Conservation (phyloP, 2,329 filamentous ascomycete genomes). For the Aureobasidium sp. region DNA sequence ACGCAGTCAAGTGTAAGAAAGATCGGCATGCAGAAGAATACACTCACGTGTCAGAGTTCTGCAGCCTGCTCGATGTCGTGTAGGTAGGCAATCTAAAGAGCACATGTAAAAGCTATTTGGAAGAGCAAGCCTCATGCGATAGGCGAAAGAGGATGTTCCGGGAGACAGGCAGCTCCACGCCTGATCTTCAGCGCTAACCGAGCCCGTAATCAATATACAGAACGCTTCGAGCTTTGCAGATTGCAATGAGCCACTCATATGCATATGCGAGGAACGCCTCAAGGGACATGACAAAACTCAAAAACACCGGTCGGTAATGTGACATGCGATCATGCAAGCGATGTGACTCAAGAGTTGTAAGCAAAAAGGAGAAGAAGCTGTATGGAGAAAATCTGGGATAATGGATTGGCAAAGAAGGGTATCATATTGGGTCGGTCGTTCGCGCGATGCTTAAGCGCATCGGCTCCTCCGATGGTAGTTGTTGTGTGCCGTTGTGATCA, state of each 20-base stretch:
- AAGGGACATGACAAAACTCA: not conserved
- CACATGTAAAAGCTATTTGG: slow-evolving; percentile 5
- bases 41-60: slow-evolving; percentile 8
- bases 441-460: not conserved
- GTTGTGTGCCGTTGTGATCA: not conserved
- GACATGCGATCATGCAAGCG: not conserved
- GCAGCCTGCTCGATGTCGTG: slow-evolving; percentile 8
- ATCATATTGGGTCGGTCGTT: slow-evolving; percentile 8
- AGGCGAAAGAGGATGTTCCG: not conserved
- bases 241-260: not conserved
- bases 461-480: not conserved
- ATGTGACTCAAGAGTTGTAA: not conserved
- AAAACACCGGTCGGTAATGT: not conserved
- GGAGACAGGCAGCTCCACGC: slow-evolving; percentile 4
- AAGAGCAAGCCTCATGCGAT: slow-evolving; percentile 7
- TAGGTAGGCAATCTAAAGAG: not conserved
- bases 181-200: slow-evolving; percentile 10
- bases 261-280: not conserved
- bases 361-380: not conserved
- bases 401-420: slow-evolving; percentile 11
- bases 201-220: slow-evolving; percentile 1
- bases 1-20: not conserved
- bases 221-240: not conserved
- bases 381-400: not conserved
- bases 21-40: slow-evolving; percentile 4